Base-by-base conservation (phyloP, 2,329 filamentous ascomycete genomes). In the Raffaelea albimanens region DNA sequence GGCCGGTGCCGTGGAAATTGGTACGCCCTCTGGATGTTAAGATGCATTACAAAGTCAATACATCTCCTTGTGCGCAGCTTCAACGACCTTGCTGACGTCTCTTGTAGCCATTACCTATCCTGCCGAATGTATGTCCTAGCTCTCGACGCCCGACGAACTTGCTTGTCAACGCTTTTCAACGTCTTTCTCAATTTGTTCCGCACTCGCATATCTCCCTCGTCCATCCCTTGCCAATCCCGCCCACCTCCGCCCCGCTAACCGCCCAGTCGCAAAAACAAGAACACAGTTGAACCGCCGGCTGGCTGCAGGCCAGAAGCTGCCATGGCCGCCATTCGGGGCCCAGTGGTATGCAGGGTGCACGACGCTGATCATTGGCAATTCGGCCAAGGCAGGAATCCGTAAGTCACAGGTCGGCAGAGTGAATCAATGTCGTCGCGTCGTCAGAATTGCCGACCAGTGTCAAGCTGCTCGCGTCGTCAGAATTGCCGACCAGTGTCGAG, bases 261-360 rank as follows among this genome's bases (percentile, higher is more conserved):
- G 5, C 20, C 14, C 61, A 87, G 83, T 97, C 70, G 91, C 91
- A 59, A 97, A 97, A 72, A 97, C 93, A 46, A 77, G 93, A 57
- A 87, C 87, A 48, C 93, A 97, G 67, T 82, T 98, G 60, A 98
- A 98, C 66, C 81, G 84, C 56, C 80, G 83, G 57, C 73, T 97
- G 59, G 74, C 85, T 43, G 82, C 85, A 47, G 84, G 83, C 42
- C 74, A 94, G 72, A 96, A 95, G 71, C 77, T 96, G 25, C 89
- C 91, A 46, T 96, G 88, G 86, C 93, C 93, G 40, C 87, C 87
- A 11, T 97, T 97, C 60, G 93, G 93, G 43, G 73, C 69, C 57
- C 88, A 95, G 66, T 98, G 93, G 93, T 98, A 98, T 66, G 91
- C 93, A 13, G 93, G 93, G 34, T 98, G 93, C 70, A 97, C 93